Evolutionary conservation across 257 asterid species (phyloP).

Genomic region (Coffea eugenioides): DNA sequence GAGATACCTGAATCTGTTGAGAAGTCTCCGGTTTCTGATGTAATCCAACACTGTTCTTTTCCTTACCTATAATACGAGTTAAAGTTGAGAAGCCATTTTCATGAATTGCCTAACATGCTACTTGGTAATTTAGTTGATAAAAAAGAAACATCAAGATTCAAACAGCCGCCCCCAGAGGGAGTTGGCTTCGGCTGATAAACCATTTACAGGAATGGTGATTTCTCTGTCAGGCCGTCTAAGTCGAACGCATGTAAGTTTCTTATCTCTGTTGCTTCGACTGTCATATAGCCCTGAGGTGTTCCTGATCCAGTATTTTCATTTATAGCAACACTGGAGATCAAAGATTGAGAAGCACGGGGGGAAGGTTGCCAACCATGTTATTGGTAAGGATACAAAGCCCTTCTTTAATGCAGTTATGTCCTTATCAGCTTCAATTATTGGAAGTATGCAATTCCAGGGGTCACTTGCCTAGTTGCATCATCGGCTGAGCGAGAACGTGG

Average conservation of each 20-base stretch:
- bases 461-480: conserved; percentile 61
- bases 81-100: not conserved
- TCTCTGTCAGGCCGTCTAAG: conserved; percentile 73
- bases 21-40: conserved; percentile 47
- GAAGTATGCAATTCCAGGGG: conserved; percentile 40
- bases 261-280: not conserved
- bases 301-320: not conserved
- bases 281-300: too few species aligned
- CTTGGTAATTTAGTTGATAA: conserved; percentile 45
- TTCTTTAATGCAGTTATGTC: too few species aligned
- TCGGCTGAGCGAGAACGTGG: conserved; percentile 79
- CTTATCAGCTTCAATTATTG: not conserved
- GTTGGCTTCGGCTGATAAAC: conserved; percentile 33
- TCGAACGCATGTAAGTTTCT: conserved; percentile 52
- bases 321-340: conserved; percentile 78
- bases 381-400: conserved; percentile 39
- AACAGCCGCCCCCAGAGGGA: conserved; percentile 29
- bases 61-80: too few species aligned
- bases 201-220: conserved; percentile 63
- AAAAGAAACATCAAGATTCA: conserved; percentile 44
- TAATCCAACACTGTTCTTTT: conserved; percentile 19
- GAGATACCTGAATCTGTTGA: conserved; percentile 60
- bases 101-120: not conserved
- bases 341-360: conserved; percentile 82
- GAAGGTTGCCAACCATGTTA: conserved; percentile 58